phyloP scores from a whole-genome alignment of 495 filamentous ascomycete genomes.

The Ramalina peruviana region DNA sequence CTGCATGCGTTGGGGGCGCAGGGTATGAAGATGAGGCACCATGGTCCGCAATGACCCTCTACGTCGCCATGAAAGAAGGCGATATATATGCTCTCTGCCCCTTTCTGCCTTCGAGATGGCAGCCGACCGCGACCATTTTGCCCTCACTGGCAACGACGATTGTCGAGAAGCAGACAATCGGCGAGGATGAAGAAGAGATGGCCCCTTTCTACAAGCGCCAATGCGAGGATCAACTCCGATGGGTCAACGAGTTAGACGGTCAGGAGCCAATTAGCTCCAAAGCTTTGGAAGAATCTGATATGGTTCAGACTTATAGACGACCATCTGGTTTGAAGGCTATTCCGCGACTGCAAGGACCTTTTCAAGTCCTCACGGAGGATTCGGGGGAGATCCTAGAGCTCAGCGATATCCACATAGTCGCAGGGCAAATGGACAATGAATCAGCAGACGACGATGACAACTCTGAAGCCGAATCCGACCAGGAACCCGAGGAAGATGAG shows the following conservation, averaged over 20 bases:
- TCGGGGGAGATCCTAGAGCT: conserved; percentile 55
- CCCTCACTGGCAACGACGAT: conserved; percentile 65
- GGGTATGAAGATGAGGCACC: conserved; percentile 51
- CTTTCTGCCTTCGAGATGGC: conserved; percentile 68
- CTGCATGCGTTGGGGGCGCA: conserved; percentile 65
- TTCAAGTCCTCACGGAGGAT: conserved; percentile 52
- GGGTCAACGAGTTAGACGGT: conserved; percentile 68
- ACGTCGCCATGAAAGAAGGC: conserved; percentile 77
- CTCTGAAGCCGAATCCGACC: conserved; percentile 26
- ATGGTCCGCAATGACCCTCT: conserved; percentile 85
- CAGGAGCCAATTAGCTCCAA: conserved; percentile 47
- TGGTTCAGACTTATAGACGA: conserved; percentile 56
- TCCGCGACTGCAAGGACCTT: conserved; percentile 75
- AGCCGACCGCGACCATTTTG: conserved; percentile 57
- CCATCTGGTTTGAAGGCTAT: conserved; percentile 56
- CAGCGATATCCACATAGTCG: conserved; percentile 44
- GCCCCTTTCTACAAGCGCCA: conserved; percentile 45
- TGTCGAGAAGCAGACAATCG: conserved; percentile 46
- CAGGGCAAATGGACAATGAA: conserved; percentile 36
- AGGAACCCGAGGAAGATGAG: conserved; percentile 41
- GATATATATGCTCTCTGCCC: conserved; percentile 88
- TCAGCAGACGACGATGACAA: conserved; percentile 40
- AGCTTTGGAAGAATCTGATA: conserved; percentile 26
- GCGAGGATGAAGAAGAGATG: conserved; percentile 41
- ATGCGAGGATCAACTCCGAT: conserved; percentile 57